Evolutionary conservation across 2,329 filamentous ascomycete genomes (phyloP), one percentile per base, ranked within the genome.

Genomic region (Juglanconis sp.): DNA sequence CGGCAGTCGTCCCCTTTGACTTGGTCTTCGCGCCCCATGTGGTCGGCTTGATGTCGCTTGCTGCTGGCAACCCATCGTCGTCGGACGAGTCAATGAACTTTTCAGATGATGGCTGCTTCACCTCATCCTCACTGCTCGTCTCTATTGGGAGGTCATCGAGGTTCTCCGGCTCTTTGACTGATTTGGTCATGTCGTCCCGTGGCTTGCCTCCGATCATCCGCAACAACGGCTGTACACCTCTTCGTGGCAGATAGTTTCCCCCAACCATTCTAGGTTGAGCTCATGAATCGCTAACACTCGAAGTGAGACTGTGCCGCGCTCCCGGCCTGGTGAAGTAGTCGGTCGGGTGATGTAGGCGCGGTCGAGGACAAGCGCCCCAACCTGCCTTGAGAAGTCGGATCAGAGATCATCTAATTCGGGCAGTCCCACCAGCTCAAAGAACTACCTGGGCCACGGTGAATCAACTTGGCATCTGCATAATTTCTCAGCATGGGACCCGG

Each of bases 21-120:
- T 44, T 30, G 35, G 61, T 40, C 4, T 42, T 17, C 56, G 46
- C 54, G 35, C 54, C 56, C 54, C 78, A 79, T 11, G 36, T 60
- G n/a, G 73, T 76, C 8, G 63, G 64, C 42, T 64, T 69, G 32
- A 79, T 78, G 55, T 70, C 63, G 15, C 66, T 72, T 4, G 65
- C 63, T n/a, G 61, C 59, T 36, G 59, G 63, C 32, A 24, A 24
- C 17, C 58, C 59, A 30, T 72, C 67, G 36, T 72, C 67, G 49
- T 68, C 66, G 24, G 64, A 50, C 36, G 46, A 52, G 49, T 66
- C 60, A 30, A 55, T 4, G 30, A 15, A 10, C 3, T 66, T 49
- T 42, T 36, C 42, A 44, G 42, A 11, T n/a, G 38, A 15, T 7
- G 4, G 32, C 15, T 62, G 64, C 30, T 65, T 65, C 30, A 57